These are phyloP conservation scores for Yamadazyma aaseri DNA, from an alignment of 1,139 yeast genomes.

Conservation along the genomic window DNA sequence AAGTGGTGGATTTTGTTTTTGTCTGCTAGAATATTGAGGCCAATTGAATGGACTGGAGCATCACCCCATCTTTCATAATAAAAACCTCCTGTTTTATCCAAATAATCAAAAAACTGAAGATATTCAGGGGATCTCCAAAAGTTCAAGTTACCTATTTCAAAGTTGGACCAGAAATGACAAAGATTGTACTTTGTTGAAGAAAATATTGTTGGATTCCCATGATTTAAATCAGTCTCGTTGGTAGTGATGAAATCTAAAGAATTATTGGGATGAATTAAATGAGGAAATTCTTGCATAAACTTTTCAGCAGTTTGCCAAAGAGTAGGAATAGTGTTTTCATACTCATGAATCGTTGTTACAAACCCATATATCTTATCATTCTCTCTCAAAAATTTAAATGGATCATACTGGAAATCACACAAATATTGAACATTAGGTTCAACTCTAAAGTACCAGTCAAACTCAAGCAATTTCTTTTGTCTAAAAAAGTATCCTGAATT, in stretches of 20 bases:
- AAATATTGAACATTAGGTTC: conserved; percentile 48
- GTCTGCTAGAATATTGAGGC: conserved; percentile 64
- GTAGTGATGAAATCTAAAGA: conserved; percentile 71
- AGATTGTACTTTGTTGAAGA: conserved; percentile 66
- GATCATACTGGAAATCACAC: conserved; percentile 51
- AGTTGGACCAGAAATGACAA: conserved; percentile 96
- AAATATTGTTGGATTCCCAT: conserved; percentile 14
- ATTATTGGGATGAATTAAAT: conserved; percentile 65
- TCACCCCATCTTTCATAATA: conserved; percentile 97
- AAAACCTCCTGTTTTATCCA: conserved; percentile 79
- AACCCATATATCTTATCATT: conserved; percentile 43
- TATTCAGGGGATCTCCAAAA: conserved; percentile 77
- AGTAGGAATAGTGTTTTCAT: conserved; percentile 58
- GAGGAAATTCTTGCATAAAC: conserved; percentile 60
- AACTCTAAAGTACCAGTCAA: conserved; percentile 47
- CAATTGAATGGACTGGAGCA: conserved; percentile 93
- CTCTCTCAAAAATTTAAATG: conserved; percentile 35
- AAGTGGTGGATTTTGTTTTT: conserved; percentile 76
- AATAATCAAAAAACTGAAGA: conserved; percentile 61
- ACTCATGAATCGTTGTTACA: conserved; percentile 44
- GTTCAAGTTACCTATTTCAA: conserved; percentile 80
- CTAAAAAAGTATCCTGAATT: conserved; percentile 46
- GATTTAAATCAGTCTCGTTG: conserved; percentile 40
- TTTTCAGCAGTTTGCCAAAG: conserved; percentile 75
- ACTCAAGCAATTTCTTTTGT: conserved; percentile 37